Evolutionary conservation across 2,329 filamentous ascomycete species (phyloP).

Genomic region (Trichoderma citrinoviride): DNA sequence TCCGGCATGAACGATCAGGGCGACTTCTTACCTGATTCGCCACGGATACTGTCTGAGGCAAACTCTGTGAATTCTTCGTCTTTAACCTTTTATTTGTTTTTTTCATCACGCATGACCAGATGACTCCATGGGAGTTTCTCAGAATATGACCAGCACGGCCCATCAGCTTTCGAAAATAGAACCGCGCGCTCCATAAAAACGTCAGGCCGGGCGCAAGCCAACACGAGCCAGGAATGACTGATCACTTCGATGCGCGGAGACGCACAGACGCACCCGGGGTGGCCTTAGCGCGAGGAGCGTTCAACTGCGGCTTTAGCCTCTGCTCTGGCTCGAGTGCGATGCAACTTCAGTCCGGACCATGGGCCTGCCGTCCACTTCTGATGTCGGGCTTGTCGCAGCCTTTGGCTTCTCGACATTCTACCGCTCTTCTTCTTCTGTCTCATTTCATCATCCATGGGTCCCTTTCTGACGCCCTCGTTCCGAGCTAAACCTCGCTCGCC

Average conservation of each 20-base stretch:
- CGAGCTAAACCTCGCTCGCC: not conserved
- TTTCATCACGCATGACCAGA: slow-evolving; percentile 16
- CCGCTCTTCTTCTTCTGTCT: not conserved
- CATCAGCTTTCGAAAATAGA: slow-evolving; percentile 19
- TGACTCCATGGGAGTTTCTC: slow-evolving; percentile 9
- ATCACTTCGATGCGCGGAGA: slow-evolving; percentile 19
- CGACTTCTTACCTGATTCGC: slow-evolving; percentile 10
- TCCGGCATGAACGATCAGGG: not conserved
- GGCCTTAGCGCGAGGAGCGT: slow-evolving; percentile 11
- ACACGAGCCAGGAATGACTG: slow-evolving; percentile 21
- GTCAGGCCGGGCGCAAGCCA: slow-evolving; percentile 16
- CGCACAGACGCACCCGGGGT: slow-evolving; percentile 18
- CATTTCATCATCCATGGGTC: not conserved
- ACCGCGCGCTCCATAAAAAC: slow-evolving; percentile 16
- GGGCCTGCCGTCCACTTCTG: not conserved
- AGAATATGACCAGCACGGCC: not conserved
- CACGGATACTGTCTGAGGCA: not conserved
- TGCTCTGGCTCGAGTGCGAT: not conserved
- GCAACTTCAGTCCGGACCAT: slow-evolving; percentile 8
- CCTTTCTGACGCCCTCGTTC: not conserved
- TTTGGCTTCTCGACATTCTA: not conserved
- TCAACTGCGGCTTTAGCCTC: not conserved
- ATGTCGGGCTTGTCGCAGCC: not conserved
- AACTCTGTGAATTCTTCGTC: not conserved
- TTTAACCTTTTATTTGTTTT: not conserved